Base-by-base conservation (phyloP, 805 yeast genomes). In the Diddensiella transvaalensis region DNA sequence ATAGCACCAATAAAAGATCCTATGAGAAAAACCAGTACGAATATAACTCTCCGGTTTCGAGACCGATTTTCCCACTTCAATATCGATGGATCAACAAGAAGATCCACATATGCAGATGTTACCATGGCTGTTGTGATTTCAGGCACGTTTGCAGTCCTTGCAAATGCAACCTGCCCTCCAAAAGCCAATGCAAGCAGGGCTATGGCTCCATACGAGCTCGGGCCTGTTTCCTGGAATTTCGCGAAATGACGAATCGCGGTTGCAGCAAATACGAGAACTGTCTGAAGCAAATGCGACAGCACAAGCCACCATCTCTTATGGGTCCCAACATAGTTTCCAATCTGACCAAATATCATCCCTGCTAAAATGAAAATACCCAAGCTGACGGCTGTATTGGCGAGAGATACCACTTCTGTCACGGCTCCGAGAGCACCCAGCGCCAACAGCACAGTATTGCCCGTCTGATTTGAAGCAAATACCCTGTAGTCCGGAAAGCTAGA, bases 61-160 rank as follows among this genome's bases (percentile, higher is more conserved):
- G 24, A 23, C 11, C 47, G 18, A 22, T 44, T 44, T 11, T 15
- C 11, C 32, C 21, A 15, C 22, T 33, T 21, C 22, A 44, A 35
- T 3, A 44, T n/a, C 3, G 18, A 17, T 3, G 40, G 22, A 21
- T 44, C 47, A 8, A 44, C 41, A 4, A 44, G 32, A 21, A 44
- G 38, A 18, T 44, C 47, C 3, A 44, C 38, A 22, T 44, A 44
- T 19, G 47, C 47, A 3, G 47, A 44, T 3, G 47, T 44, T n/a
- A 44, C 22, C 17, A 44, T 39, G n/a, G 47, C 47, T 4, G 47
- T 44, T 15, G 47, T 44, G 32, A 44, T 44, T 22, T 44, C 47
- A 6, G 47, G 47, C 4, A 33, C 32, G 13, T 33, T 32, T 11
- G 29, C 21, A 8, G 47, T 44, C n/a, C 47, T 15, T 11, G 47